phyloP scores from a whole-genome alignment of 139 green algal genomes.

The Micractinium sp. region DNA sequence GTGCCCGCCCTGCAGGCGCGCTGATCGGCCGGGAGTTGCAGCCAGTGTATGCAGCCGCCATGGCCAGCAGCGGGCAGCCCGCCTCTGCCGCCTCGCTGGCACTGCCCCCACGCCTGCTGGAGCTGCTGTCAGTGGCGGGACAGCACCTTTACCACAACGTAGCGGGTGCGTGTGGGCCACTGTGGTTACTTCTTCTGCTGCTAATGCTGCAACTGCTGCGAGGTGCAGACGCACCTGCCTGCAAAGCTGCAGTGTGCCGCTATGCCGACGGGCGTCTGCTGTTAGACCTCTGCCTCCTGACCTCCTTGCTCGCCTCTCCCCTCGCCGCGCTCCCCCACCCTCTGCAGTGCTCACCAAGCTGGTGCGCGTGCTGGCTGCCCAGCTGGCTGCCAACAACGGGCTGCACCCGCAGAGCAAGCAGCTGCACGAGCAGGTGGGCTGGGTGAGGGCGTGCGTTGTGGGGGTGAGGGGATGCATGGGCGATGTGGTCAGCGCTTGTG shows the following conservation, averaged over 20 bases:
- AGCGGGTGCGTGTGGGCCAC: neutral
- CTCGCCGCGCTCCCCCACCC: neutral
- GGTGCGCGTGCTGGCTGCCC: slow-evolving; percentile 6
- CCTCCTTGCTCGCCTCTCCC: neutral
- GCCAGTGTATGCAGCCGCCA: neutral
- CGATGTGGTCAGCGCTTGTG: no score
- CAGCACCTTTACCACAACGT: slow-evolving; percentile 49
- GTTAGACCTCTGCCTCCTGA: no score
- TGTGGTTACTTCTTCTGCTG: neutral
- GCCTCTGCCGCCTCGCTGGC: neutral
- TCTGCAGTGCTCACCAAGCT: slow-evolving; percentile 32
- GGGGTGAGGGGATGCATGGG: no score
- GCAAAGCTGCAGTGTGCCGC: no score
- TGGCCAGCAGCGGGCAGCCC: neutral
- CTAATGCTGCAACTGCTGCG: no score
- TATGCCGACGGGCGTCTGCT: no score
- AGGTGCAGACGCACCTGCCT: no score
- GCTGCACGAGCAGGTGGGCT: slow-evolving; percentile 18
- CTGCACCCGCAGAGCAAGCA: neutral
- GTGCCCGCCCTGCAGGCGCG: neutral
- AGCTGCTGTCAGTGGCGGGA: slow-evolving; percentile 48
- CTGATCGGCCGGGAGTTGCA: slow-evolving; percentile 14
- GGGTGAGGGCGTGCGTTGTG: no score
- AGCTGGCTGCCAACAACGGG: neutral
- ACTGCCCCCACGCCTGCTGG: slow-evolving; percentile 28